phyloP scores from a whole-genome alignment of 2,329 filamentous ascomycete genomes.

The Colletotrichum gloeosporioides region DNA sequence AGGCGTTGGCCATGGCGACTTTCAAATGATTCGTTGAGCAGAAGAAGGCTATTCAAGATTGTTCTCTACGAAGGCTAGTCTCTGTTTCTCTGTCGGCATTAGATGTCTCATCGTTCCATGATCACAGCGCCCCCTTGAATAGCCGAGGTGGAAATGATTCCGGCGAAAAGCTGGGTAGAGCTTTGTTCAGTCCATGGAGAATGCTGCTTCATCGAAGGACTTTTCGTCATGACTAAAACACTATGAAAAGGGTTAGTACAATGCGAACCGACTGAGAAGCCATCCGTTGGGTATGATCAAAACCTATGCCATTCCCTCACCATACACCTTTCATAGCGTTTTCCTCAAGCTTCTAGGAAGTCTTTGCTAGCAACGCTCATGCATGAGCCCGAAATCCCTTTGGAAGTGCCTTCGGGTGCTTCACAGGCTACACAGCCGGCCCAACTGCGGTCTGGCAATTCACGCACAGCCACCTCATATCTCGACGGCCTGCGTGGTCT shows the following conservation, averaged over 20 bases:
- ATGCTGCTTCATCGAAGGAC: not conserved
- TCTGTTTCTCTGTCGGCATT: not conserved
- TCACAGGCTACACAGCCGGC: not conserved
- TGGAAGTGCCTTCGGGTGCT: not conserved
- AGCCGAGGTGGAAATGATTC: not conserved
- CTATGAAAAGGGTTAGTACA: not conserved
- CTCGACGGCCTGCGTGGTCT: not conserved
- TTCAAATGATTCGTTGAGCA: not conserved
- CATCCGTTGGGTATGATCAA: not conserved
- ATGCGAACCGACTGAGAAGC: not conserved
- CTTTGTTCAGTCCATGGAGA: not conserved
- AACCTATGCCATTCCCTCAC: accelerated
- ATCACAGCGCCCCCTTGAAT: not conserved
- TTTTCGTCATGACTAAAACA: not conserved
- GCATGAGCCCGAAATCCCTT: not conserved
- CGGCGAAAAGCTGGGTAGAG: not conserved
- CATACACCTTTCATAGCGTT: not conserved
- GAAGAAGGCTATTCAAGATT: not conserved
- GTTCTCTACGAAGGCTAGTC: not conserved
- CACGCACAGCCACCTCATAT: not conserved
- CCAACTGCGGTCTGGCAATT: not conserved
- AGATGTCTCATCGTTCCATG: not conserved
- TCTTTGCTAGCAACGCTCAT: not conserved
- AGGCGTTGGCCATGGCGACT: not conserved
- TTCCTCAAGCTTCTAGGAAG: not conserved